Conservation (phyloP, 2,329 filamentous ascomycete genomes). For the Daldinia sp. region DNA sequence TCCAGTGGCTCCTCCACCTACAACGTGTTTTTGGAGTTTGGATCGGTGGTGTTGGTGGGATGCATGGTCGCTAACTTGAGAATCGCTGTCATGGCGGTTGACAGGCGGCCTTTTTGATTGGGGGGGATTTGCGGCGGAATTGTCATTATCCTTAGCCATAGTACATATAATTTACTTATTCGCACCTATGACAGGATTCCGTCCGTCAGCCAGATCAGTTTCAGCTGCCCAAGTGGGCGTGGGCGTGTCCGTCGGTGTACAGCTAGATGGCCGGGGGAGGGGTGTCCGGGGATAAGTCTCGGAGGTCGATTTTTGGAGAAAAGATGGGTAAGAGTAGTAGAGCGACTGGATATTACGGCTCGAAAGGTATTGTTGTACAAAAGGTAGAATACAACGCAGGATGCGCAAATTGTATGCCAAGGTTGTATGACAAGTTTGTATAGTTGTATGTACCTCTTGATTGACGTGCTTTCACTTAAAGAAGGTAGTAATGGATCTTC, state of each 20-base stretch:
- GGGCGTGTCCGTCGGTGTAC: slow-evolving; percentile 29
- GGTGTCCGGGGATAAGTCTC: slow-evolving; percentile 34
- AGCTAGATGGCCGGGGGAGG: slow-evolving; percentile 21
- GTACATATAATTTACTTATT: slow-evolving; percentile 37
- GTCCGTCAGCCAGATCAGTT: slow-evolving; percentile 30
- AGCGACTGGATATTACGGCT: slow-evolving; percentile 20
- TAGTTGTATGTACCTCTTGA: no score
- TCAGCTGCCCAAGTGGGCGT: slow-evolving; percentile 34
- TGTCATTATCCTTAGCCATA: slow-evolving; percentile 56
- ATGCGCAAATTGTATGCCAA: neutral
- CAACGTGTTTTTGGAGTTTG: slow-evolving; percentile 54
- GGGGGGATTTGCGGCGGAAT: slow-evolving; percentile 55
- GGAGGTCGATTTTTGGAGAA: slow-evolving; percentile 23
- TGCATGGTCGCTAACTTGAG: slow-evolving; percentile 48
- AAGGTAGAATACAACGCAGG: slow-evolving; percentile 20
- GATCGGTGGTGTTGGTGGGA: slow-evolving; percentile 47
- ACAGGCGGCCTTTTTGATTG: slow-evolving; percentile 64
- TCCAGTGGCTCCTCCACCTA: slow-evolving; percentile 50
- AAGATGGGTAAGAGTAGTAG: slow-evolving; percentile 12
- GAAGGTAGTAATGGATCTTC: no score
- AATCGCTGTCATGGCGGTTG: slow-evolving; percentile 49
- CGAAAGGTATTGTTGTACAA: slow-evolving; percentile 32
- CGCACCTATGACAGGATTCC: slow-evolving; percentile 25
- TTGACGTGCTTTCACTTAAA: no score
- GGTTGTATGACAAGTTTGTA: neutral